These are phyloP conservation scores for Camelina laxa DNA, from an alignment of 345 rosid species.

Conservation along the genomic window DNA sequence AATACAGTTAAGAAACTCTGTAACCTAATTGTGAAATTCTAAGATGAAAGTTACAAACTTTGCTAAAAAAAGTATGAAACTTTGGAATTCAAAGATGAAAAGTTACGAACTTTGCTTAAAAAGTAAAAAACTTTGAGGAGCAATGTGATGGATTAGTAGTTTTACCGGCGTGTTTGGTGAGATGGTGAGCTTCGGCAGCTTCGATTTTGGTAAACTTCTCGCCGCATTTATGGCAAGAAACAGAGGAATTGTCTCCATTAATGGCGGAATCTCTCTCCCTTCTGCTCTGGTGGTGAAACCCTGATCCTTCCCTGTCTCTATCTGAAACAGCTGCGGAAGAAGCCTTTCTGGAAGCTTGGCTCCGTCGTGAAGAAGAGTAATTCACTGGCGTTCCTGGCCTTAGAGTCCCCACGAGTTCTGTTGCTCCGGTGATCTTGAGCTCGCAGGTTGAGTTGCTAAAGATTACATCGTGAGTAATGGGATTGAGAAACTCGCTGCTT, in stretches of 20 bases:
- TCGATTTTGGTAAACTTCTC: conserved; percentile 86
- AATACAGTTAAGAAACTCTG: background rate
- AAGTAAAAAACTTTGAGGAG: background rate
- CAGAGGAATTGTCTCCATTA: conserved; percentile 51
- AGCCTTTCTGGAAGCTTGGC: conserved; percentile 42
- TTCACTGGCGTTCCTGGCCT: conserved; percentile 92
- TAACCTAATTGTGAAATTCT: background rate
- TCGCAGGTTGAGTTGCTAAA: conserved; percentile 85
- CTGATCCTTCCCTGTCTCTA: conserved; percentile 57
- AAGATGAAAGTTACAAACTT: background rate
- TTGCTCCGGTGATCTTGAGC: conserved; percentile 78
- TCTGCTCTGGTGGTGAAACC: conserved; percentile 48
- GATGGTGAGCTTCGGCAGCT: conserved; percentile 94
- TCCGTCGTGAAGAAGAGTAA: conserved; percentile 60
- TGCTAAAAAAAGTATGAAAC: background rate
- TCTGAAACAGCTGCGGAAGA: conserved; percentile 52
- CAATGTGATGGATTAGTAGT: background rate
- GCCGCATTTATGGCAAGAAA: conserved; percentile 94
- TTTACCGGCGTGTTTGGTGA: conserved; percentile 91
- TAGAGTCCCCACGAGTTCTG: conserved; percentile 73
- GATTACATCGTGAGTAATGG: conserved; percentile 92
- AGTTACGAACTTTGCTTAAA: background rate
- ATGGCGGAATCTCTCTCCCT: conserved; percentile 55
- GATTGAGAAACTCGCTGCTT: conserved; percentile 97
- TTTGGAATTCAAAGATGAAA: background rate